phyloP scores from a whole-genome alignment of 2,329 filamentous ascomycete genomes.

The Aspergillus costaricaensis region DNA sequence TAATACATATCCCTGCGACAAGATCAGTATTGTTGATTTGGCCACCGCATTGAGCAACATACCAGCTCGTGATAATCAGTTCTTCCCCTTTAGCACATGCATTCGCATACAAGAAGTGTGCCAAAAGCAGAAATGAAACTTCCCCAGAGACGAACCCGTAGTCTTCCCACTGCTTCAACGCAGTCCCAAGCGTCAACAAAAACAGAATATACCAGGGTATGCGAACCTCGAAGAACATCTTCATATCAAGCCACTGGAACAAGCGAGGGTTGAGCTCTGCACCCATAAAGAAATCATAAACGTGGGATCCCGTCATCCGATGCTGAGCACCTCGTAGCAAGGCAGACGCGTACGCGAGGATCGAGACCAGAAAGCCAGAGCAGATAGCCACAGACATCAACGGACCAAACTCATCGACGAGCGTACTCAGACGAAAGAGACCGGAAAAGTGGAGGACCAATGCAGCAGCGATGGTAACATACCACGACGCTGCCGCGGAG shows the following conservation, averaged over 20 bases:
- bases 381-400: slow-evolving; percentile 90
- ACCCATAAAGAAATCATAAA: slow-evolving; percentile 92
- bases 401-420: slow-evolving; percentile 92
- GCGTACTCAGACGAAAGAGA: slow-evolving; percentile 80
- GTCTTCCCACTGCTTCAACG: slow-evolving; percentile 75
- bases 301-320: slow-evolving; percentile 78
- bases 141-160: slow-evolving; percentile 83
- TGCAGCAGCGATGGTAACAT: slow-evolving; percentile 73
- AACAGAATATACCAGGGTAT: slow-evolving; percentile 94
- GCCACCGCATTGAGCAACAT: slow-evolving; percentile 23
- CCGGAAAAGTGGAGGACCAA: slow-evolving; percentile 74
- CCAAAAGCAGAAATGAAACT: slow-evolving; percentile 78
- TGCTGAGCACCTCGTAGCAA: slow-evolving; percentile 76
- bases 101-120: slow-evolving; percentile 87
- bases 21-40: neutral
- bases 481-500: slow-evolving; percentile 82
- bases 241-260: slow-evolving; percentile 81
- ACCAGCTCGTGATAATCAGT: slow-evolving; percentile 82
- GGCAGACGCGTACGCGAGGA: slow-evolving; percentile 85
- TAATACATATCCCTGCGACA: slow-evolving; percentile 77
- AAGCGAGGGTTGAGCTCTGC: slow-evolving; percentile 82
- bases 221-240: slow-evolving; percentile 93
- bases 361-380: slow-evolving; percentile 78
- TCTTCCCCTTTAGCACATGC: slow-evolving; percentile 91
- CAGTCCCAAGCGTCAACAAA: slow-evolving; percentile 71